Conservation (phyloP, 2,329 filamentous ascomycete genomes). For the Aspergillus sclerotialis region DNA sequence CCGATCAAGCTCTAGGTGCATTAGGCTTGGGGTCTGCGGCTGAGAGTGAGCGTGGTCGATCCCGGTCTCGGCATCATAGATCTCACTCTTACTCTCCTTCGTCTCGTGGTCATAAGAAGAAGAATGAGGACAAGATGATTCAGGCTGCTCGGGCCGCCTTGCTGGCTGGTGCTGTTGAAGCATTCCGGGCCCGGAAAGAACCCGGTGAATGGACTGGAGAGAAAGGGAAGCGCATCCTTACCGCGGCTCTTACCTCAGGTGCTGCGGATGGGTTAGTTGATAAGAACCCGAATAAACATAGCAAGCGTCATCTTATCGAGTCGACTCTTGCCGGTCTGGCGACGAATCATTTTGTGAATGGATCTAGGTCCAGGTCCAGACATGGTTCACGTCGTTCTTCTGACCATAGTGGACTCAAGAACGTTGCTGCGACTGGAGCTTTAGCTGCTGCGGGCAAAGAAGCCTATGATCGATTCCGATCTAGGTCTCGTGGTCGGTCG, state of each 20-base stretch:
- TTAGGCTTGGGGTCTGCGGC: slow-evolving; percentile 52
- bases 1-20: slow-evolving; percentile 46
- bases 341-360: slow-evolving; percentile 79
- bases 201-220: slow-evolving; percentile 84
- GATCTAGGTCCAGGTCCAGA: slow-evolving; percentile 59
- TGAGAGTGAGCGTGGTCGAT: slow-evolving; percentile 43
- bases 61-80: slow-evolving; percentile 28
- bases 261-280: slow-evolving; percentile 72
- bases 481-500: slow-evolving; percentile 29
- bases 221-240: slow-evolving; percentile 86
- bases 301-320: slow-evolving; percentile 74
- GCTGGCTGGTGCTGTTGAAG: slow-evolving; percentile 83
- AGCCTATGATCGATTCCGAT: slow-evolving; percentile 38
- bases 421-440: slow-evolving; percentile 36
- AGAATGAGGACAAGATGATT: slow-evolving; percentile 57
- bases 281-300: slow-evolving; percentile 62
- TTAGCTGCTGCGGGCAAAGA: slow-evolving; percentile 44
- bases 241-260: slow-evolving; percentile 76
- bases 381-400: slow-evolving; percentile 41
- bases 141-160: slow-evolving; percentile 89
- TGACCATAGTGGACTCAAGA: slow-evolving; percentile 33
- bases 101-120: slow-evolving; percentile 47
- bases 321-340: slow-evolving; percentile 84
- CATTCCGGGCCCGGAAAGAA: slow-evolving; percentile 82
- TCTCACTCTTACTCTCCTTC: slow-evolving; percentile 47